Base-by-base conservation (phyloP, 176 grass and related monocot species). In the Echinochloa phyllopogon region DNA sequence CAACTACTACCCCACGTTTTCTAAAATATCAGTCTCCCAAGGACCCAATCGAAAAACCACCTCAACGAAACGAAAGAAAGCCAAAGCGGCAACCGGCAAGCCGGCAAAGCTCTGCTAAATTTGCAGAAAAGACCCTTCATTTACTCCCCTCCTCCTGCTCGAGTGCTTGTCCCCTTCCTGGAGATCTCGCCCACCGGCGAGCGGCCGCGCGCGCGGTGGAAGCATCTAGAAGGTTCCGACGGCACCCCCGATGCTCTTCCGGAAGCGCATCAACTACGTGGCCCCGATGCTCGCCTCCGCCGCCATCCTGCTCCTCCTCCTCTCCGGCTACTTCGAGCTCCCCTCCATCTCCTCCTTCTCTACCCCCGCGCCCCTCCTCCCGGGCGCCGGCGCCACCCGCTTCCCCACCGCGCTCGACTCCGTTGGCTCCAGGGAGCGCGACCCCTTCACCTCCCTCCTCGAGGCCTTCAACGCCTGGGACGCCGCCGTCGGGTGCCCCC, bases 191-290 rank as follows among this genome's bases (percentile, higher is more conserved):
- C 65, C 82, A 55, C 76, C 82, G 79, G 85, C 55, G 60, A 39
- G 39, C 76, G 69, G 44, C 18, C 29, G 47, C 39, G 37, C 43
- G n/a, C 24, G 29, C 66, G 45, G 62, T 1, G 15, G 72, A 52
- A 74, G 59, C 41, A 70, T 65, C 53, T 2, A 3, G 61, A 53
- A 76, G 36, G 43, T 24, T 72, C 49, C 13, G 36, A 41, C 66
- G 53, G 40, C 67, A 43, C 39, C 3, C 58, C 75, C 77, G 77
- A 91, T 97, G 78, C 87, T 91, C 65, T 44, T 84, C 41, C 69
- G 75, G 69, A 94, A 90, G 87, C 87, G 89, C 48, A 88, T 90
- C 84, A 97, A 90, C 65, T 97, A 97, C 90, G 37, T 94, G 53
- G 85, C 81, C 24, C 92, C 90, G 66, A 91, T 95, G 90, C 86